phyloP scores from a whole-genome alignment of 306 rosid species.

The Acacia confusa region DNA sequence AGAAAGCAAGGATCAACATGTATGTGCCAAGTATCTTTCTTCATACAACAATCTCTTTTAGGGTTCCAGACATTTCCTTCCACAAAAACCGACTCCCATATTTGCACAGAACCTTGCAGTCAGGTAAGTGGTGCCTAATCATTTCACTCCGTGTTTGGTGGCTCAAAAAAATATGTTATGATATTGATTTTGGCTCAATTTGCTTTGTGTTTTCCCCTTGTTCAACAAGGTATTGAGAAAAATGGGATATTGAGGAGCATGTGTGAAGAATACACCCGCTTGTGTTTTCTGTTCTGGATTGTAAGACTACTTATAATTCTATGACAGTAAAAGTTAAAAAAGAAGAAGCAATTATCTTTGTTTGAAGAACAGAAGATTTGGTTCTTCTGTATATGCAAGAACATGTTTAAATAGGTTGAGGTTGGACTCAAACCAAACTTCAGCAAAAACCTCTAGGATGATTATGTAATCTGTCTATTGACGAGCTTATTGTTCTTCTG shows the following conservation, averaged over 20 bases:
- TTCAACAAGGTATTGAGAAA: background rate
- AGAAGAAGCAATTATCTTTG: background rate
- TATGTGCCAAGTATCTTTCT: background rate
- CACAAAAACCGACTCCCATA: background rate
- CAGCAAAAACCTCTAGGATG: background rate
- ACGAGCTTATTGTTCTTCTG: background rate
- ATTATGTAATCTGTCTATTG: background rate
- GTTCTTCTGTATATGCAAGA: background rate
- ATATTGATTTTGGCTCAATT: background rate
- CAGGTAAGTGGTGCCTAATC: slow-evolving; percentile 6
- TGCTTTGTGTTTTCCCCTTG: background rate
- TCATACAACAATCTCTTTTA: background rate
- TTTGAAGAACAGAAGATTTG: background rate
- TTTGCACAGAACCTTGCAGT: background rate
- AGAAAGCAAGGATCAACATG: background rate
- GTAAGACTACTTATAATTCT: background rate
- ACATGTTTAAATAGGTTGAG: too few species aligned
- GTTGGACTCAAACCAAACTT: background rate
- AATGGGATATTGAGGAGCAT: background rate
- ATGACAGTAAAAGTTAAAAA: background rate
- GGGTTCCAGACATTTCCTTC: background rate
- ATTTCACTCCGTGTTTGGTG: background rate
- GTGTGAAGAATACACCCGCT: background rate
- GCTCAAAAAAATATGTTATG: background rate
- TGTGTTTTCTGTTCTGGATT: background rate